Evolutionary conservation across 305 asterid species (phyloP).

Genomic region (Fraxinus dipetala): DNA sequence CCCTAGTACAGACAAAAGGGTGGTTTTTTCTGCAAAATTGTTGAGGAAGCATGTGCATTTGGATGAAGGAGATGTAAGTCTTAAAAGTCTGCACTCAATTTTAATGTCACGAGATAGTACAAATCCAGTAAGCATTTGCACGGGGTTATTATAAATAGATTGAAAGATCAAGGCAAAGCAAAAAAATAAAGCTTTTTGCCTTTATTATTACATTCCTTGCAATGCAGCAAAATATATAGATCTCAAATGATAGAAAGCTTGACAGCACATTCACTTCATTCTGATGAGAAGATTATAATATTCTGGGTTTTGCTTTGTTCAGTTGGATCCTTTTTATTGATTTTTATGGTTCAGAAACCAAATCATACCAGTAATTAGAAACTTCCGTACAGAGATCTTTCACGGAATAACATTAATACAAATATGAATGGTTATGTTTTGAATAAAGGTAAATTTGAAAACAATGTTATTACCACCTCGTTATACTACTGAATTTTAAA

Average conservation of each 20-base stretch:
- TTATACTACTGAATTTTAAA: background rate
- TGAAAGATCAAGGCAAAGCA: background rate
- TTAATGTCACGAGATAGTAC: background rate
- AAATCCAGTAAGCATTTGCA: background rate
- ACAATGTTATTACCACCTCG: background rate
- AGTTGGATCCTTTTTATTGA: background rate
- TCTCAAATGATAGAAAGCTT: background rate
- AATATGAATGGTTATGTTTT: background rate
- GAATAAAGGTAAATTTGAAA: background rate
- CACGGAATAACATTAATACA: background rate
- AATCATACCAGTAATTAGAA: background rate
- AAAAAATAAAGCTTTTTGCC: background rate
- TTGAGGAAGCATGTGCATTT: constrained; percentile 79
- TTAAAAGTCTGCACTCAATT: background rate
- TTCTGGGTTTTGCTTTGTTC: background rate
- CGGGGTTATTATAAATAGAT: background rate
- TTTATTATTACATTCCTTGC: background rate
- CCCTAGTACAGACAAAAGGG: constrained; percentile 72
- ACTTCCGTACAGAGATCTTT: background rate
- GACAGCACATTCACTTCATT: background rate
- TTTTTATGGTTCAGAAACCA: background rate
- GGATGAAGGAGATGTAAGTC: constrained; percentile 98
- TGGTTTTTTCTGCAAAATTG: constrained; percentile 68
- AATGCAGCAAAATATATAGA: background rate
- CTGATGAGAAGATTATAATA: background rate